Evolutionary conservation across 768 basidiomycete genomes (phyloP).

Genomic region (Mycena crocata): DNA sequence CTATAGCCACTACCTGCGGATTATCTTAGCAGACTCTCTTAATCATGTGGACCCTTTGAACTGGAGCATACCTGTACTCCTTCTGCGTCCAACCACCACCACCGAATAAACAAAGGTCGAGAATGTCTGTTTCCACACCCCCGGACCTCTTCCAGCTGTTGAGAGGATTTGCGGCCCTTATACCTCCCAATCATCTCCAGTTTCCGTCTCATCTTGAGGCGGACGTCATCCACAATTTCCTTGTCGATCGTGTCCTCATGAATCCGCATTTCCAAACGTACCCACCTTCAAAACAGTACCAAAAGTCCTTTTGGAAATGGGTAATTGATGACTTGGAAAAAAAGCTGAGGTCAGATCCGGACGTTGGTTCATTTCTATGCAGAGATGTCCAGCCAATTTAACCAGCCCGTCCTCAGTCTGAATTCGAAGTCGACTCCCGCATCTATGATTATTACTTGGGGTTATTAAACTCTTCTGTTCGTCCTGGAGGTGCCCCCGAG

Average conservation of each 20-base stretch:
- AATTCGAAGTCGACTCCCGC: conserved; percentile 71
- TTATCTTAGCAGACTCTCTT: neutral
- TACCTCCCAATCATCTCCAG: conserved; percentile 53
- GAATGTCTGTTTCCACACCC: conserved; percentile 32
- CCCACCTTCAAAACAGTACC: conserved; percentile 74
- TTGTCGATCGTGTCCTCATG: conserved; percentile 64
- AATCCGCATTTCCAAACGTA: conserved; percentile 65
- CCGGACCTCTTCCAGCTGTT: conserved; percentile 57
- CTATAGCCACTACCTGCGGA: conserved; percentile 31
- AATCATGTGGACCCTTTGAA: neutral
- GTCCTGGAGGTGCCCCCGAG: conserved; percentile 33
- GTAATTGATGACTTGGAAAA: conserved; percentile 66
- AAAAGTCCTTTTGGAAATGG: conserved; percentile 81
- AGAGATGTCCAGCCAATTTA: conserved; percentile 20
- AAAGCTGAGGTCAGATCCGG: conserved; percentile 58
- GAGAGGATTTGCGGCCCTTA: conserved; percentile 64
- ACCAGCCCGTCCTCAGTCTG: conserved; percentile 45
- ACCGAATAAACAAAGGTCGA: neutral
- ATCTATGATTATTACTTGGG: conserved; percentile 74
- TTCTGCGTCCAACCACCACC: neutral
- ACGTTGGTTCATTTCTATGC: conserved; percentile 32
- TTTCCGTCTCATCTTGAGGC: conserved; percentile 56
- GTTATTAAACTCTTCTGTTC: conserved; percentile 51
- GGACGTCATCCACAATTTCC: conserved; percentile 60
- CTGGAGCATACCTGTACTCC: too few species aligned